A percentile compares a stretch with the other conserved stretches of the same genome.
Conservation (phyloP, 306 rosid genomes). For the Acacia confusa region DNA sequence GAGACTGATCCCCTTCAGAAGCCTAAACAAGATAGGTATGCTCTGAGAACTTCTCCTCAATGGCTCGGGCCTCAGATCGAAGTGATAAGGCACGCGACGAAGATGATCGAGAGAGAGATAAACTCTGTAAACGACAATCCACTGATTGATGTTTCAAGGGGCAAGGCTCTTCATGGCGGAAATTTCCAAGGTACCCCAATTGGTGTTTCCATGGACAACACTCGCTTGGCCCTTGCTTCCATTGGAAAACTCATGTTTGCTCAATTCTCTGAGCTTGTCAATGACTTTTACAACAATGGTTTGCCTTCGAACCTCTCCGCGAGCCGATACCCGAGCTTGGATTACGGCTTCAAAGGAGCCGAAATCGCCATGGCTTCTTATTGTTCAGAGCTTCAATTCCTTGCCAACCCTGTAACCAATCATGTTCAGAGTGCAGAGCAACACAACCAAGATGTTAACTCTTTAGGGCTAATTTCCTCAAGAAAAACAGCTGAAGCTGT, state of each 20-base stretch:
- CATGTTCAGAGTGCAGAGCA: slow-evolving; percentile 98
- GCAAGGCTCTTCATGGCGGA: slow-evolving; percentile 89
- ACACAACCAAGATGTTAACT: slow-evolving; percentile 94
- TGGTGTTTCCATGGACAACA: slow-evolving; percentile 96
- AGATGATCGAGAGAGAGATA: slow-evolving; percentile 93
- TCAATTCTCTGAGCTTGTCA: slow-evolving; percentile 92
- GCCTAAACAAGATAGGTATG: slow-evolving; percentile 91
- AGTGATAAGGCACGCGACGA: slow-evolving; percentile 71
- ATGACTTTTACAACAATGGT: slow-evolving; percentile 84
- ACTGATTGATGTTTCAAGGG: slow-evolving; percentile 83
- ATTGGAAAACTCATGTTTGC: slow-evolving; percentile 90
- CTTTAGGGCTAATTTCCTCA: slow-evolving; percentile 77
- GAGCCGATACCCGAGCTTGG: slow-evolving; percentile 78
- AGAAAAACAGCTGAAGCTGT: slow-evolving; percentile 82
- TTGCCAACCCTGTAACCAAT: slow-evolving; percentile 88
- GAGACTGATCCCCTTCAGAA: slow-evolving; percentile 86
- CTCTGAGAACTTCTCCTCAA: slow-evolving; percentile 88
- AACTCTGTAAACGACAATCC: slow-evolving; percentile 95
- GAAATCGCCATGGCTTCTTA: slow-evolving; percentile 98
- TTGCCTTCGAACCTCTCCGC: slow-evolving; percentile 81
- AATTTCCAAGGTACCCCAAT: slow-evolving; percentile 95
- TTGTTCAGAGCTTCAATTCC: slow-evolving; percentile 88
- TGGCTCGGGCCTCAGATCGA: slow-evolving; percentile 96
- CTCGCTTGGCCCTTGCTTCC: slow-evolving; percentile 75
- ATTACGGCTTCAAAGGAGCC: slow-evolving; percentile 86